Evolutionary conservation across 495 filamentous ascomycete species (phyloP).

Genomic region (Penicillium pulvis): DNA sequence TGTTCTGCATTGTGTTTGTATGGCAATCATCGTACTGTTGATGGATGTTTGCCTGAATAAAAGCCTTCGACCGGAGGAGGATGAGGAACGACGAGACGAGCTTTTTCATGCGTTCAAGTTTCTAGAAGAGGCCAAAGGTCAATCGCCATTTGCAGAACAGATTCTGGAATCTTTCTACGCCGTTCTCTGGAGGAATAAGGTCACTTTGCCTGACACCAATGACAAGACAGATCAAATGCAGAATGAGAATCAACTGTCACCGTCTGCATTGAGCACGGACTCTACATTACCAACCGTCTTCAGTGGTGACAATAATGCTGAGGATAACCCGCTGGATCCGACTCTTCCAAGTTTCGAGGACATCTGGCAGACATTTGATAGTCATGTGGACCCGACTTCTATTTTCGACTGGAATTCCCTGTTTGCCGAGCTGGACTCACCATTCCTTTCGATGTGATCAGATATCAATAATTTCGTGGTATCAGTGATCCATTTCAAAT

Average conservation of each 20-base stretch:
- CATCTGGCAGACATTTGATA: slow-evolving; percentile 27
- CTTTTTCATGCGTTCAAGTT: slow-evolving; percentile 37
- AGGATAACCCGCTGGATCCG: slow-evolving; percentile 6
- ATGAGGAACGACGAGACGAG: slow-evolving; percentile 27
- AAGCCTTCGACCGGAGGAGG: slow-evolving; percentile 9
- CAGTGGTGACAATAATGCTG: background rate
- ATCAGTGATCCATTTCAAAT: background rate
- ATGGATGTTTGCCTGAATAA: slow-evolving; percentile 36
- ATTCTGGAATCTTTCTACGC: slow-evolving; percentile 37
- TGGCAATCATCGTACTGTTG: slow-evolving; percentile 40
- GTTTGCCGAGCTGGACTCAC: slow-evolving; percentile 24
- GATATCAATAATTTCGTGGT: background rate
- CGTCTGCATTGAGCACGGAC: background rate
- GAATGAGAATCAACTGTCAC: background rate
- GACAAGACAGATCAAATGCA: background rate
- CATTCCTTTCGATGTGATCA: slow-evolving; percentile 11
- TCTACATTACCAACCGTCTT: background rate
- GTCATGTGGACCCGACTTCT: slow-evolving; percentile 14
- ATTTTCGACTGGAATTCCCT: slow-evolving; percentile 28
- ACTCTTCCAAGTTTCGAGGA: slow-evolving; percentile 21
- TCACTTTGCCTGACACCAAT: slow-evolving; percentile 9
- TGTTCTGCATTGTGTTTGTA: slow-evolving; percentile 36
- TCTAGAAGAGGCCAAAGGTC: slow-evolving; percentile 33
- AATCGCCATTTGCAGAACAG: slow-evolving; percentile 35
- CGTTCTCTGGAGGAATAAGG: slow-evolving; percentile 32